A percentile compares a stretch with the other conserved stretches of the same genome.
Evolutionary conservation across 164 flowering plant genomes (phyloP).

Genomic region (Piper betle): DNA sequence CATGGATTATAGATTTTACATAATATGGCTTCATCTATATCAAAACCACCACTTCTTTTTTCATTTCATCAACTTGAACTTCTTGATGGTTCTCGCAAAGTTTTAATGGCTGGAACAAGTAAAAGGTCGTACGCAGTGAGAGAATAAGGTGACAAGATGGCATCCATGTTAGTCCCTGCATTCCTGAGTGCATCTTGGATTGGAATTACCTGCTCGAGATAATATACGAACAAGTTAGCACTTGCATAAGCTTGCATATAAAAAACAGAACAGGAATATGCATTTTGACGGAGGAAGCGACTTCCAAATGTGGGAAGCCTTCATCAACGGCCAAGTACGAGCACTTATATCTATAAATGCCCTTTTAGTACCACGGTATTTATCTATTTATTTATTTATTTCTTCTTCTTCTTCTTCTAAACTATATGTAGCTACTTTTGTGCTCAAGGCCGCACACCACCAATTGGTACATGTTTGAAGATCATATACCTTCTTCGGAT

Average conservation of each 20-base stretch:
- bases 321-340: too few species aligned
- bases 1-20: too few species aligned
- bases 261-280: not conserved
- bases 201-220: conserved; percentile 39
- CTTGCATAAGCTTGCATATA: not conserved
- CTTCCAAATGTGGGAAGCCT: too few species aligned
- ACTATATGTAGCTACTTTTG: too few species aligned
- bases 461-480: not conserved
- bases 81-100: conserved; percentile 14
- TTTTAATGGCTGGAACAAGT: conserved; percentile 12
- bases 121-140: conserved; percentile 55
- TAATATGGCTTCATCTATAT: too few species aligned
- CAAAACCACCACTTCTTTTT: too few species aligned
- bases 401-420: too few species aligned
- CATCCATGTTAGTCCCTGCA: conserved; percentile 38
- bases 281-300: too few species aligned
- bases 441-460: too few species aligned
- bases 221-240: not conserved
- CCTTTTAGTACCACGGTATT: too few species aligned
- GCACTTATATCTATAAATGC: too few species aligned
- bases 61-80: not conserved
- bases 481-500: conserved; percentile 52
- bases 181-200: conserved; percentile 16
- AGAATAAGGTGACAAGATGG: conserved; percentile 44
- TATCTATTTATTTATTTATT: too few species aligned